Evolutionary conservation across 352 stramenopile genomes (phyloP).

Genomic region (Globisporangium okanoganense): DNA sequence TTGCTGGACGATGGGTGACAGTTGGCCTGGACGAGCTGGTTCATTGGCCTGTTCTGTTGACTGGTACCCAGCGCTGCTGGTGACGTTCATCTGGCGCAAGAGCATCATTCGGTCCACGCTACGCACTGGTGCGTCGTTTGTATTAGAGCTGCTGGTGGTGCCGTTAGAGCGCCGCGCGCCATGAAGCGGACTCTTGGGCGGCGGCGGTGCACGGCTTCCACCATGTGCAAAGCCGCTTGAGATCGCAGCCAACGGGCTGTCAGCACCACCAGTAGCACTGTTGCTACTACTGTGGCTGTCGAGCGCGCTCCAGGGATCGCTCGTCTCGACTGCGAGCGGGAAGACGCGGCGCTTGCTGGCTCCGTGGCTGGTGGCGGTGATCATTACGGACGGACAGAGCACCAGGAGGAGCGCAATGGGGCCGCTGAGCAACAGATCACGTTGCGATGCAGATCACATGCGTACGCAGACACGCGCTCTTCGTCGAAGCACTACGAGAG

Average conservation of each 20-base stretch:
- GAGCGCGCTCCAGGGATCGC: conserved; percentile 4
- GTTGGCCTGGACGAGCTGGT: background rate
- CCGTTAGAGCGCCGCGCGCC: background rate
- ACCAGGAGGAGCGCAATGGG: too few relatives aligned
- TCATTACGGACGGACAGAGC: background rate
- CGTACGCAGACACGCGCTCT: too few relatives aligned
- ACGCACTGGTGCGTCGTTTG: background rate
- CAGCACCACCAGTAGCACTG: background rate
- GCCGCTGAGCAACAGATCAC: too few relatives aligned
- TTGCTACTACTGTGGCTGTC: background rate
- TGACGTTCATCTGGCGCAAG: conserved; percentile 52
- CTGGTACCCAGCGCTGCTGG: conserved; percentile 12
- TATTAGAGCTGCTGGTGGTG: background rate
- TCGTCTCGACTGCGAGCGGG: conserved; percentile 35
- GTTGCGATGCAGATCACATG: too few relatives aligned
- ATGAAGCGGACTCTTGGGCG: conserved; percentile 51
- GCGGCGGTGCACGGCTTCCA: conserved; percentile 24
- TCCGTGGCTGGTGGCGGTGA: background rate
- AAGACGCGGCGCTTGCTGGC: conserved; percentile 32
- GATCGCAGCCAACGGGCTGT: background rate
- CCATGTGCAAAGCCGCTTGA: conserved; percentile 4
- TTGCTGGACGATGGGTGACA: background rate
- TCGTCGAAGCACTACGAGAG: too few relatives aligned
- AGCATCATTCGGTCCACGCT: conserved; percentile 47
- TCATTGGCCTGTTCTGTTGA: background rate